phyloP scores from a whole-genome alignment of 164 flowering plant genomes.

The Nymphaea colorata region DNA sequence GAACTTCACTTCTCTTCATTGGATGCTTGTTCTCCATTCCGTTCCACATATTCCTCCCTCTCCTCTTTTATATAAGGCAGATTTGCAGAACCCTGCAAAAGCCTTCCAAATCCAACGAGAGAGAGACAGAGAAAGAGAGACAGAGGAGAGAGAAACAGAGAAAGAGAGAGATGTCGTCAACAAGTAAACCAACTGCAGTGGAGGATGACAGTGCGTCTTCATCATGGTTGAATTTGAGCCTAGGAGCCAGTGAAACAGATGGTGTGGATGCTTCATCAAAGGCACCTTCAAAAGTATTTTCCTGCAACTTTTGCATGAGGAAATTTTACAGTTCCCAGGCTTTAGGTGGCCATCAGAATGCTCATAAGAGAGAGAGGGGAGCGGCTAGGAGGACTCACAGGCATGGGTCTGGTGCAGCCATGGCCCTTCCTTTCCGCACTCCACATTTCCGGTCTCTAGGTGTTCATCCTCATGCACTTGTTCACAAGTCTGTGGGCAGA shows the following conservation, averaged over 20 bases:
- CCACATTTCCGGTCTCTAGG: conserved; percentile 39
- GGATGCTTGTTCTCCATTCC: conserved; percentile 3
- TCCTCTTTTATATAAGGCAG: conserved; percentile 7
- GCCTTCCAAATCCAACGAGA: background rate
- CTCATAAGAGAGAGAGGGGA: conserved; percentile 54
- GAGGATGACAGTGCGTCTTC: conserved; percentile 14
- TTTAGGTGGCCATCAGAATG: conserved; percentile 54
- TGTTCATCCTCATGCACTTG: conserved; percentile 48
- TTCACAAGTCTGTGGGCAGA: conserved; percentile 38
- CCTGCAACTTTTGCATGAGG: conserved; percentile 57
- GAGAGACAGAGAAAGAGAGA: conserved; percentile 15
- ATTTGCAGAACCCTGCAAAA: conserved; percentile 4
- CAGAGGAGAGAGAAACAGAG: conserved; percentile 3
- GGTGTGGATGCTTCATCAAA: conserved; percentile 17
- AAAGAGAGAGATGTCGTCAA: conserved; percentile 2
- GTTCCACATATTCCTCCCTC: conserved; percentile 9
- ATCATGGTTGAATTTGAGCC: conserved; percentile 53
- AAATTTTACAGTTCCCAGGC: conserved; percentile 56
- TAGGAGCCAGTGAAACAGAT: conserved; percentile 15
- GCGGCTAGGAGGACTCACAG: conserved; percentile 19
- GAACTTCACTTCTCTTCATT: conserved; percentile 5
- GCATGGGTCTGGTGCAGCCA: conserved; percentile 17
- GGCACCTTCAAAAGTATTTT: conserved; percentile 28
- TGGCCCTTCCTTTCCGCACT: conserved; percentile 12
- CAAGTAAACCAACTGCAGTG: conserved; percentile 4